Percentiles rank a stretch among this genome's conserved stretches.
Evolutionary conservation across 441 rosid species (phyloP).

Genomic region (Macaranga tanarius): DNA sequence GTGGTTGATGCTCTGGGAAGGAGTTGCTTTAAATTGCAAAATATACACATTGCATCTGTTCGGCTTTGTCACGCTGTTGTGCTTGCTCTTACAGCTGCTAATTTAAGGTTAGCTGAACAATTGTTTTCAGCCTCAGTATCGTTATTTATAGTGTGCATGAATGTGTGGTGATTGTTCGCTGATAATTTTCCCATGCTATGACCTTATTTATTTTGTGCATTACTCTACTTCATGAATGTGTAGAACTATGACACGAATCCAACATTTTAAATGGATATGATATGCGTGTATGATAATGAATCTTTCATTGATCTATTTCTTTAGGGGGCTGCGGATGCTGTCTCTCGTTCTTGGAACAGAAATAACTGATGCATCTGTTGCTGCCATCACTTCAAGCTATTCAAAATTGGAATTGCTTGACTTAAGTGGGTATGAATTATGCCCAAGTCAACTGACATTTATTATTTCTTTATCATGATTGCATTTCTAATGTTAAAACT

Average conservation of each 20-base stretch:
- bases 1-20: constrained; percentile 75
- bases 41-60: constrained; percentile 78
- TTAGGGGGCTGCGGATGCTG: constrained; percentile 84
- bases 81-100: constrained; percentile 76
- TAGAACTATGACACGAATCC: too few relatives aligned
- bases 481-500: constrained; percentile 17
- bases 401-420: constrained; percentile 84
- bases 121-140: not conserved
- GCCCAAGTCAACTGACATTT: constrained; percentile 10
- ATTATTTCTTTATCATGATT: not conserved
- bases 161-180: not conserved
- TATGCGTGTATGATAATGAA: constrained; percentile 15
- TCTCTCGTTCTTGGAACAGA: constrained; percentile 91
- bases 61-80: constrained; percentile 76
- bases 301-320: constrained; percentile 16
- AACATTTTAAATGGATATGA: too few relatives aligned
- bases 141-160: too few relatives aligned
- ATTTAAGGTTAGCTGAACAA: constrained; percentile 64
- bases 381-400: constrained; percentile 79
- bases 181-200: constrained; percentile 1
- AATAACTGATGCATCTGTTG: constrained; percentile 90
- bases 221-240: not conserved
- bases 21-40: constrained; percentile 66
- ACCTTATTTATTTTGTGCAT: not conserved
- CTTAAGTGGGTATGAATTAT: constrained; percentile 84